phyloP scores from a whole-genome alignment of 345 rosid species.

The Cardamine chenopodiifolia region DNA sequence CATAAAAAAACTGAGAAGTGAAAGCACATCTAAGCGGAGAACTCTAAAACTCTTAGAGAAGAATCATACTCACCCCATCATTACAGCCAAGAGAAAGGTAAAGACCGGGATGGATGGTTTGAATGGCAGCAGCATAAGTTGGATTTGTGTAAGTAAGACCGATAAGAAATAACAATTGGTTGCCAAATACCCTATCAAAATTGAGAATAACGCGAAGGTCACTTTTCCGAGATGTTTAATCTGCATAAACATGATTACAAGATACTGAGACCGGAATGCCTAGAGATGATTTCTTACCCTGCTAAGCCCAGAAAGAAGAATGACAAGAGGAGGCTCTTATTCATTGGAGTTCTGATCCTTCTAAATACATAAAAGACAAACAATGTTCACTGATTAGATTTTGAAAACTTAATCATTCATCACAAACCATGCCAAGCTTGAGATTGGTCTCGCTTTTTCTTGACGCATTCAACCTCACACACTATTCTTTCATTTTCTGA shows the following conservation, averaged over 20 bases:
- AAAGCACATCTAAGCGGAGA: not conserved
- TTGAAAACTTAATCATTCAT: slow-evolving; percentile 3
- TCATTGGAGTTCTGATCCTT: slow-evolving; percentile 75
- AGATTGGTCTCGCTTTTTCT: not conserved
- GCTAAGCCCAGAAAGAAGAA: slow-evolving; percentile 88
- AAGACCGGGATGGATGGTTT: slow-evolving; percentile 97
- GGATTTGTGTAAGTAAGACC: slow-evolving; percentile 98
- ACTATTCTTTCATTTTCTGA: not conserved
- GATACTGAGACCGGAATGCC: slow-evolving; percentile 5
- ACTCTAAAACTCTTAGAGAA: not conserved
- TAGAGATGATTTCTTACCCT: slow-evolving; percentile 58
- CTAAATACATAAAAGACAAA: slow-evolving; percentile 51
- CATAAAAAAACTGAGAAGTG: slow-evolving; percentile 23
- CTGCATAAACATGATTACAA: slow-evolving; percentile 14
- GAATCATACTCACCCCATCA: slow-evolving; percentile 75
- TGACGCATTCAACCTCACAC: not conserved
- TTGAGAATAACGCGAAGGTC: slow-evolving; percentile 20
- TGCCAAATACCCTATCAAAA: slow-evolving; percentile 84
- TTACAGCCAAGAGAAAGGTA: slow-evolving; percentile 84
- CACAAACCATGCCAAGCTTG: slow-evolving; percentile 10
- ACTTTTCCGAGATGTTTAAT: slow-evolving; percentile 9
- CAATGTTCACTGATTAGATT: not conserved
- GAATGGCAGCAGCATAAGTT: slow-evolving; percentile 95
- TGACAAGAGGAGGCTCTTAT: slow-evolving; percentile 61
- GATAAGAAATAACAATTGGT: slow-evolving; percentile 90